Conservation (phyloP, 495 filamentous ascomycete species). For the Staphylotrichum tortipilum region DNA sequence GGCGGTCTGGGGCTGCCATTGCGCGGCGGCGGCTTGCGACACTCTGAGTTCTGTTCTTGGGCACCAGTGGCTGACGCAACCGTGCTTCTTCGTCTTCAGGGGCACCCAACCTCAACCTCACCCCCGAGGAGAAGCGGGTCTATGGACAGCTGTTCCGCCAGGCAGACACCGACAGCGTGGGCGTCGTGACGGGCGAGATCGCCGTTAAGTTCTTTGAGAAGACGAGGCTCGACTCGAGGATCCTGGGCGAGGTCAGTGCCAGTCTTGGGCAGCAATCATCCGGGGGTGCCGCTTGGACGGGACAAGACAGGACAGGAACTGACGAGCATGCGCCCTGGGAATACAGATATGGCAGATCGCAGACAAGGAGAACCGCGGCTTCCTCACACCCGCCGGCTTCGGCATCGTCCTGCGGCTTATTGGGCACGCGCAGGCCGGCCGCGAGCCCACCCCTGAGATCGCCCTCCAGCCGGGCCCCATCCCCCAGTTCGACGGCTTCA, state of each 20-base stretch:
- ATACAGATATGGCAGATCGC: conserved; percentile 96
- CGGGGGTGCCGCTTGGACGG: neutral
- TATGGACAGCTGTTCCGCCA: conserved; percentile 85
- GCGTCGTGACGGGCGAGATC: conserved; percentile 92
- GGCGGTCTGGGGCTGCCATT: neutral
- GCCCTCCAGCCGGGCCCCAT: conserved; percentile 67
- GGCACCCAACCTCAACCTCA: conserved; percentile 73
- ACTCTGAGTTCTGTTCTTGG: neutral
- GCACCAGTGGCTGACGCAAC: neutral
- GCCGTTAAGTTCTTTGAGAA: conserved; percentile 98
- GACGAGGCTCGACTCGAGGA: conserved; percentile 72
- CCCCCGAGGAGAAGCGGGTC: conserved; percentile 81
- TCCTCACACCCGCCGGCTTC: conserved; percentile 86
- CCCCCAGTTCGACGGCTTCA: conserved; percentile 79
- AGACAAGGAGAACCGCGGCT: conserved; percentile 89
- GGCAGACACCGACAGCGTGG: conserved; percentile 79
- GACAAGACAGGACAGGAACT: neutral
- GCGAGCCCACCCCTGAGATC: conserved; percentile 69
- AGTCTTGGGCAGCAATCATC: neutral
- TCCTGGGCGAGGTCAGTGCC: conserved; percentile 72
- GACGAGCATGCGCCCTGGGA: neutral
- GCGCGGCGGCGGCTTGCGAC: neutral
- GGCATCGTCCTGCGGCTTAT: conserved; percentile 86
- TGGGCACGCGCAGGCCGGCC: conserved; percentile 84
- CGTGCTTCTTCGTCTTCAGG: conserved; percentile 26